Conservation (phyloP, 2,329 filamentous ascomycete species). For the Aspergillus sp. region DNA sequence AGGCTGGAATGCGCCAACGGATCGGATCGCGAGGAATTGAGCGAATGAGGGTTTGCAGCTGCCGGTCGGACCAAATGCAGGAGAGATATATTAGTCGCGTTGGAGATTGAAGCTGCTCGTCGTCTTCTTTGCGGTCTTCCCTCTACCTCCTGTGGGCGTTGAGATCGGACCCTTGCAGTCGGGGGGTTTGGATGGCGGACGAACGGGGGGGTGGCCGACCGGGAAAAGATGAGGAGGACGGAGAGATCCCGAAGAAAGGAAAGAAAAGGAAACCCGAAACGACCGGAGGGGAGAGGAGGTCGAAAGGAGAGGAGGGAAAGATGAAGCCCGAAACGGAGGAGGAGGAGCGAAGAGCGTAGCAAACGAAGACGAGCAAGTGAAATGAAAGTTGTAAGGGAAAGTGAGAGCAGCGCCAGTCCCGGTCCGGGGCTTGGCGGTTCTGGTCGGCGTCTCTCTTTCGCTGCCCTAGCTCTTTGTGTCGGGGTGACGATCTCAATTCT, state of each 20-base stretch:
- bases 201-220: constrained; percentile 9
- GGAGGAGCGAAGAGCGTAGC: neutral
- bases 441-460: too few relatives aligned
- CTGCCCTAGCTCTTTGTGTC: too few relatives aligned
- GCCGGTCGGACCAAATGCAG: neutral
- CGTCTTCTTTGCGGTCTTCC: too few relatives aligned
- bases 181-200: neutral
- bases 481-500: too few relatives aligned
- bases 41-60: neutral
- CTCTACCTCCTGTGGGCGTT: neutral
- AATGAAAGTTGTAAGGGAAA: neutral
- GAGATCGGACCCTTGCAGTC: neutral
- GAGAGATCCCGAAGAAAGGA: neutral
- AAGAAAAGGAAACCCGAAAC: too few relatives aligned
- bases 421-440: too few relatives aligned
- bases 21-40: neutral
- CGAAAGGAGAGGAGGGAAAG: neutral
- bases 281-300: neutral
- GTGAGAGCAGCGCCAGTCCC: neutral
- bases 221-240: constrained; percentile 2
- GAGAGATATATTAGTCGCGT: neutral
- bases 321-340: neutral
- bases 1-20: constrained; percentile 19
- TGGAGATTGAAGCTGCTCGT: neutral
- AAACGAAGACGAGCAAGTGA: neutral